Conservation (phyloP, 2,329 filamentous ascomycete genomes). For the Aschersonia sp. region DNA sequence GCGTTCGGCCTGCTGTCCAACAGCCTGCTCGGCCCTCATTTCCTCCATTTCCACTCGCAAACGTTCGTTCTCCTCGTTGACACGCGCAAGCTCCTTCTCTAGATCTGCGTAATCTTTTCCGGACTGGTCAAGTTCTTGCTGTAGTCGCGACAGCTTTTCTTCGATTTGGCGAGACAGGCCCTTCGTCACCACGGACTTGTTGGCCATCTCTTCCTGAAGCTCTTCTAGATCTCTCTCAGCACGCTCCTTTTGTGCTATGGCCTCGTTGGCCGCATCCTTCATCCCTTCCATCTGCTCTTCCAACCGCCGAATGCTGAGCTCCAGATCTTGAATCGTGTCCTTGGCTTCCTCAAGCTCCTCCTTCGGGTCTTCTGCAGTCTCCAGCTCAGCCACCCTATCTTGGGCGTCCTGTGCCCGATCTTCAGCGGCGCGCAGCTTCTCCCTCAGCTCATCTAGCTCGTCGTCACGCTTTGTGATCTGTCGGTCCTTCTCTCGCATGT, state of each 20-base stretch:
- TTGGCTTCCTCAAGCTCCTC: conserved; percentile 41
- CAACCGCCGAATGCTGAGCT: conserved; percentile 36
- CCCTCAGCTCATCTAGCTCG: conserved; percentile 52
- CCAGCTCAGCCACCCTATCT: conserved; percentile 35
- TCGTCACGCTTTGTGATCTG: conserved; percentile 62
- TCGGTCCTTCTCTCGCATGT: conserved; percentile 62
- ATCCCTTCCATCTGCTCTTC: conserved; percentile 40
- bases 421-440: conserved; percentile 22
- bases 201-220: conserved; percentile 62
- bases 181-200: conserved; percentile 66
- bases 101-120: conserved; percentile 34
- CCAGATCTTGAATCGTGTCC: conserved; percentile 44
- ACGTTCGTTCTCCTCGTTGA: conserved; percentile 29
- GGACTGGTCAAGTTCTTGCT: conserved; percentile 47
- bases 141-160: conserved; percentile 51
- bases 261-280: conserved; percentile 38
- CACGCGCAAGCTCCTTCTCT: conserved; percentile 33
- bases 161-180: conserved; percentile 63
- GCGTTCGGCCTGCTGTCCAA: conserved; percentile 13
- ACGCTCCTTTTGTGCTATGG: conserved; percentile 37
- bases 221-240: conserved; percentile 48
- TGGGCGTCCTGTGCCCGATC: conserved; percentile 44
- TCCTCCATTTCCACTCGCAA: conserved; percentile 29
- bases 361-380: conserved; percentile 36
- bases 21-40: conserved; percentile 17